phyloP scores from a whole-genome alignment of 257 asterid genomes.

The Solanum commersonii region DNA sequence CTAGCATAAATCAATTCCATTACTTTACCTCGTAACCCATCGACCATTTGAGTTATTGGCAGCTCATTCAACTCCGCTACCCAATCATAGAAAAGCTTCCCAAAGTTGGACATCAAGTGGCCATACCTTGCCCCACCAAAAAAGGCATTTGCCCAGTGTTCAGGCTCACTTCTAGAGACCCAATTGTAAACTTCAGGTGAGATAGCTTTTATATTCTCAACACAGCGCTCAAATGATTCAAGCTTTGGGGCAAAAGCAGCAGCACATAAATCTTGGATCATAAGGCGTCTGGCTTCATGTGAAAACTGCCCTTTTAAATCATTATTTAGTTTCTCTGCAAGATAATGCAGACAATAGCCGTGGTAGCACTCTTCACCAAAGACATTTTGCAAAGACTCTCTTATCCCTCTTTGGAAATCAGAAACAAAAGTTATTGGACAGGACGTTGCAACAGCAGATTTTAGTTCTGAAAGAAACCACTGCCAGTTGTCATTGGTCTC shows the following conservation, averaged over 20 bases:
- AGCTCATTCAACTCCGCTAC: conserved; percentile 87
- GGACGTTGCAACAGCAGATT: conserved; percentile 62
- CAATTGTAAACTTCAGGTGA: conserved; percentile 90
- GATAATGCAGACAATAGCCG: conserved; percentile 84
- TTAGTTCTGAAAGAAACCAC: conserved; percentile 84
- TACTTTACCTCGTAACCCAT: conserved; percentile 79
- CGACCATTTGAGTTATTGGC: conserved; percentile 98
- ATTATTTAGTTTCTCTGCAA: conserved; percentile 85
- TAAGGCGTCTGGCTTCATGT: conserved; percentile 95
- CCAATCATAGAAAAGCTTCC: conserved; percentile 84
- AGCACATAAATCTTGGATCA: conserved; percentile 86
- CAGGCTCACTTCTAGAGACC: conserved; percentile 78
- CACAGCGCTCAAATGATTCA: conserved; percentile 55
- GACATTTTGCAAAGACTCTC: conserved; percentile 55
- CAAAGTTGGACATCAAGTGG: conserved; percentile 82
- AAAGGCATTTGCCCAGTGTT: conserved; percentile 87
- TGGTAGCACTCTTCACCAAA: conserved; percentile 81
- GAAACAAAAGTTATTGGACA: conserved; percentile 77
- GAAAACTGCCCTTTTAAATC: conserved; percentile 94
- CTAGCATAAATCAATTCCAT: conserved; percentile 85
- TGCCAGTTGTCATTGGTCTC: conserved; percentile 90
- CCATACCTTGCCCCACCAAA: conserved; percentile 77
- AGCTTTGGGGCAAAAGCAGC: conserved; percentile 81
- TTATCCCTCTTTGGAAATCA: conserved; percentile 83
- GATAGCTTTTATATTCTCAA: conserved; percentile 84